Base-by-base conservation (phyloP, 1,284 basidiomycete genomes). In the Stygiomarasmius scandens region DNA sequence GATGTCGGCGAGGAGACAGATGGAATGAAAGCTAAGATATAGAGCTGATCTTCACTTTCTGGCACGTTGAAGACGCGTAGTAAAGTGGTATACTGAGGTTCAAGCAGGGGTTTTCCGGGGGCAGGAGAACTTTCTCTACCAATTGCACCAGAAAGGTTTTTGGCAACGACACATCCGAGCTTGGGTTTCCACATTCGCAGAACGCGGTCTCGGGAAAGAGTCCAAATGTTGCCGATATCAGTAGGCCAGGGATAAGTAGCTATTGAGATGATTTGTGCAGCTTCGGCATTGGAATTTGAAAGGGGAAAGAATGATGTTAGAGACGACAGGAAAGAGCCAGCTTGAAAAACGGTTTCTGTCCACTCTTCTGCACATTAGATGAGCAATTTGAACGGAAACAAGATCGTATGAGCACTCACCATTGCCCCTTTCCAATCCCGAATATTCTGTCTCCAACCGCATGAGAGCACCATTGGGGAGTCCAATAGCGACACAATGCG, bases 131-230 rank as follows among this genome's bases (percentile, higher is more conserved):
- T 59, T 52, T 79, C 76, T 60, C 75, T 72, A 34, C 72, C 73
- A 29, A 67, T 70, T 59, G 61, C 64, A 12, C 66, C 59, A 6
- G 80, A 71, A 41, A 91, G 71, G 9, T 72, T 68, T 66, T 82
- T 86, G 24, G 82, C 83, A 32, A 84, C 79, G 23, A 89, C 78
- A 68, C 89, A 91, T 25, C 88, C 87, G 51, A 83, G 78, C 65
- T 85, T 83, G 43, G 83, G 77, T 61, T 85, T 87, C 94, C 95
- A 98, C 44, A 92, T 79, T 49, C 93, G 83, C 46, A 97, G 77
- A 54, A 89, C 89, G 56, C 89, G 83, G 74, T 97, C 94, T 56
- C 93, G 81, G n/a, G 94, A 94, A 49, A 97, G 80, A 1, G 93
- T 89, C 83, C 93, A 96, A 20, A 89, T 74, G 60, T 90, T 79